phyloP scores from a whole-genome alignment of 306 rosid genomes.

The Begonia fuchsioides region DNA sequence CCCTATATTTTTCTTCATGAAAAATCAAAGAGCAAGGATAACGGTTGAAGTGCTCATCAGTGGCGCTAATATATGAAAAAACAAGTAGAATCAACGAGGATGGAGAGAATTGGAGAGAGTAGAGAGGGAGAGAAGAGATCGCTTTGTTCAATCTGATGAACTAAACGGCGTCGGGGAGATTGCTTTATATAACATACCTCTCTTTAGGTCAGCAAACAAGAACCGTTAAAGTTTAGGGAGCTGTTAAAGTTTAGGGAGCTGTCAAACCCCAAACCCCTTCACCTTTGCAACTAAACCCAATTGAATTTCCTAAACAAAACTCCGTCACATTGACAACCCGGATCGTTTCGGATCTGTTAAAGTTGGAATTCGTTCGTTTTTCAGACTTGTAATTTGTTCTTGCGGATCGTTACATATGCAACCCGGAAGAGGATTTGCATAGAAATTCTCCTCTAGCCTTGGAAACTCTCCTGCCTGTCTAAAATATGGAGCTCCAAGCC shows the following conservation, averaged over 20 bases:
- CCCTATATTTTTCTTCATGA: conserved; percentile 54
- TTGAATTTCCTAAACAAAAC: too few relatives aligned
- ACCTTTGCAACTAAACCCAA: too few relatives aligned
- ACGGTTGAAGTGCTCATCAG: conserved; percentile 17
- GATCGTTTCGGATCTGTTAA: conserved; percentile 2
- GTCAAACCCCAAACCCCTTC: too few relatives aligned
- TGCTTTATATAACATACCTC: too few relatives aligned
- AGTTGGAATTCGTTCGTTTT: conserved; percentile 20
- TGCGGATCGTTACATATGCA: conserved; percentile 59
- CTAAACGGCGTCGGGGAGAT: too few relatives aligned
- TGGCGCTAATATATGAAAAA: conserved; percentile 5
- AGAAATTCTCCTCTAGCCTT: conserved; percentile 81
- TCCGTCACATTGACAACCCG: too few relatives aligned
- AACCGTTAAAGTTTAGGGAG: too few relatives aligned
- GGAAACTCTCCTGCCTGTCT: conserved; percentile 68
- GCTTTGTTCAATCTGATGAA: too few relatives aligned
- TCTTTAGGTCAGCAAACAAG: too few relatives aligned
- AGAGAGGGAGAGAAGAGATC: too few relatives aligned
- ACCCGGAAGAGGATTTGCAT: conserved; percentile 87
- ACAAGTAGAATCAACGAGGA: not conserved
- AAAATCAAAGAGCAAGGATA: conserved; percentile 71
- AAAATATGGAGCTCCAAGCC: conserved; percentile 69
- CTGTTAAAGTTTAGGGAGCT: too few relatives aligned
- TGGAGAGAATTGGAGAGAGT: too few relatives aligned
- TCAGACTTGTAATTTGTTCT: conserved; percentile 20